Evolutionary conservation across 495 filamentous ascomycete genomes (phyloP).

Genomic region (Margaritispora aquatica): DNA sequence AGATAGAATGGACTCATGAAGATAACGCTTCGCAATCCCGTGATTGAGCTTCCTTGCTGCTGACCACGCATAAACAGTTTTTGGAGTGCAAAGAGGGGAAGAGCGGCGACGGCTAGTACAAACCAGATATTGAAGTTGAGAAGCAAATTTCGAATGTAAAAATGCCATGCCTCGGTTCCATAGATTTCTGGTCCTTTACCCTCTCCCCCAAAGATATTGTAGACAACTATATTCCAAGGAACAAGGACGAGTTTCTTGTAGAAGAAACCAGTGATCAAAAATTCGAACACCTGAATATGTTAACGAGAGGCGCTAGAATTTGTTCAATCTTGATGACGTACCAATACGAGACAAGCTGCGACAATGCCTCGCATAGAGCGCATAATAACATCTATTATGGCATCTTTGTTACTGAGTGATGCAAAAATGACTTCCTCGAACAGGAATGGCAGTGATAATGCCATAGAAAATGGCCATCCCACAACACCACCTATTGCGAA

Average conservation of each 20-base stretch:
- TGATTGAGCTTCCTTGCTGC: constrained; percentile 31
- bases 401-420: constrained; percentile 46
- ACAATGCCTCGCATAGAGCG: constrained; percentile 61
- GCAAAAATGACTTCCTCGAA: constrained; percentile 68
- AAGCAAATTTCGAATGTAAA: constrained; percentile 86
- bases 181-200: constrained; percentile 86
- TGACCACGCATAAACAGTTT: constrained; percentile 36
- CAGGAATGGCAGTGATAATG: constrained; percentile 75
- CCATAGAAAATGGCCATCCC: constrained; percentile 92
- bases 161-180: constrained; percentile 94
- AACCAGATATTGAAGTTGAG: constrained; percentile 98
- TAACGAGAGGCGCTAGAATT: background rate
- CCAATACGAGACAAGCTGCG: constrained; percentile 60
- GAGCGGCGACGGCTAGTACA: constrained; percentile 65
- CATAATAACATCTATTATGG: constrained; percentile 46
- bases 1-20: constrained; percentile 84
- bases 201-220: constrained; percentile 82
- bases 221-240: constrained; percentile 87
- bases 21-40: constrained; percentile 62
- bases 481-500: constrained; percentile 84
- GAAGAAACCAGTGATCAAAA: constrained; percentile 46
- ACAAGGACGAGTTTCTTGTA: constrained; percentile 73
- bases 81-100: constrained; percentile 52
- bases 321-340: constrained; percentile 40
- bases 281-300: constrained; percentile 8